Conservation (phyloP, 345 rosid species). For the Zanthoxylum bungeanum region DNA sequence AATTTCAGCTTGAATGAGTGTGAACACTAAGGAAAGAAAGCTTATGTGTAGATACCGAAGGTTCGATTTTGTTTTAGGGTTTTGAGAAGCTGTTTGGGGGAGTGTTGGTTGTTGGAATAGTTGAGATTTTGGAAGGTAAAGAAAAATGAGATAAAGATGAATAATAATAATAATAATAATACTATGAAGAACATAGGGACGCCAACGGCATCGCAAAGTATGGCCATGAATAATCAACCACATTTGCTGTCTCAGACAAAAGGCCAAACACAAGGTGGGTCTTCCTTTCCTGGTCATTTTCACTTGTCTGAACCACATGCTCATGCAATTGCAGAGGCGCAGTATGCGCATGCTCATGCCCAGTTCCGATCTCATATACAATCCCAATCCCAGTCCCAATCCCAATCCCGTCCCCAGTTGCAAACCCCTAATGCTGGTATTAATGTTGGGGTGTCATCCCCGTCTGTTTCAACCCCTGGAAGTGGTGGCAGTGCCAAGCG, state of each 20-base stretch:
- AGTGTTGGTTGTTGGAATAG: conserved; percentile 12
- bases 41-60: neutral
- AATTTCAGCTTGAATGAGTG: conserved; percentile 6
- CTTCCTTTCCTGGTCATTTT: conserved; percentile 48
- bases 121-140: conserved; percentile 12
- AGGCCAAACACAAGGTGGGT: conserved; percentile 34
- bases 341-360: conserved; percentile 34
- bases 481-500: conserved; percentile 35
- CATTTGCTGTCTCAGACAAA: conserved; percentile 30
- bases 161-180: conserved; percentile 31
- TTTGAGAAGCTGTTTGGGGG: conserved; percentile 8
- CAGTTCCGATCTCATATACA: conserved; percentile 30
- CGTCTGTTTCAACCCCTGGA: conserved; percentile 38
- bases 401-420: conserved; percentile 27
- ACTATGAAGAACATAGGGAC: conserved; percentile 31
- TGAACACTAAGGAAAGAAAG: neutral
- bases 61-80: conserved; percentile 3
- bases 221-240: conserved; percentile 25
- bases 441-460: conserved; percentile 27
- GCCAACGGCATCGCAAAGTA: conserved; percentile 23
- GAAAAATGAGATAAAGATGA: conserved; percentile 23
- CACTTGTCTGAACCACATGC: conserved; percentile 50
- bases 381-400: conserved; percentile 17
- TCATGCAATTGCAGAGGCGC: conserved; percentile 32
- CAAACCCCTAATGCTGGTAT: conserved; percentile 26